Evolutionary conservation across 805 yeast genomes (phyloP), one percentile per base, ranked within the genome.

Genomic region (Pichia manshurica): DNA sequence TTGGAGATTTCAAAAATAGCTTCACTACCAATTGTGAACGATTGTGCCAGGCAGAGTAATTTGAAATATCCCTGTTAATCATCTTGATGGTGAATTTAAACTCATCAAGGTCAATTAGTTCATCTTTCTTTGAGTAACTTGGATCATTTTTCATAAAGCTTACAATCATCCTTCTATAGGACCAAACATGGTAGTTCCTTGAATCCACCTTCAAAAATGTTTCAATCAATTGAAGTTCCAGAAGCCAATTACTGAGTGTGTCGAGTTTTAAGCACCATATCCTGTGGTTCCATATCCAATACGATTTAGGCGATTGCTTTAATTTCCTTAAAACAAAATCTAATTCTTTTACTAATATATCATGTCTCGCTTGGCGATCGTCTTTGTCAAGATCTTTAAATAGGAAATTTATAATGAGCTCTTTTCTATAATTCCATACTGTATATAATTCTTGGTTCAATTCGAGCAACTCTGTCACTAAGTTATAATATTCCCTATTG

Each of bases 211-310:
- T 73, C 45, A 91, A 71, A 56, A 93, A 68, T 57, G 79, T 80
- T 49, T 77, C 77, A 1, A 87, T 90, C 8, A 89, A 72, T 1
- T 65, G 71, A 57, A 93, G 65, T 62, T 93, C 99, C 29, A 58
- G 61, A n/a, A 69, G 62, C 93, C 95, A 88, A 46, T 82, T 67
- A 10, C 83, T 78, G 33, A 45, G 28, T 0, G 59, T 56, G 31
- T 78, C 76, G 17, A 70, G 61, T 32, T 77, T 73, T 35, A 91
- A 65, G 39, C 85, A 75, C 98, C 99, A 93, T 10, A 77, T 67
- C 33, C 99, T 72, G 62, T 93, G 97, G 56, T 82, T 85, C 97
- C 98, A 93, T 12, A 93, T 82, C 96, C 98, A 93, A 61, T 93
- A 93, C 36, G 90, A 87, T 62, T 93, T 93, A 1, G 99, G 98